phyloP scores from a whole-genome alignment of 768 basidiomycete species.

The Rickenella mellea region DNA sequence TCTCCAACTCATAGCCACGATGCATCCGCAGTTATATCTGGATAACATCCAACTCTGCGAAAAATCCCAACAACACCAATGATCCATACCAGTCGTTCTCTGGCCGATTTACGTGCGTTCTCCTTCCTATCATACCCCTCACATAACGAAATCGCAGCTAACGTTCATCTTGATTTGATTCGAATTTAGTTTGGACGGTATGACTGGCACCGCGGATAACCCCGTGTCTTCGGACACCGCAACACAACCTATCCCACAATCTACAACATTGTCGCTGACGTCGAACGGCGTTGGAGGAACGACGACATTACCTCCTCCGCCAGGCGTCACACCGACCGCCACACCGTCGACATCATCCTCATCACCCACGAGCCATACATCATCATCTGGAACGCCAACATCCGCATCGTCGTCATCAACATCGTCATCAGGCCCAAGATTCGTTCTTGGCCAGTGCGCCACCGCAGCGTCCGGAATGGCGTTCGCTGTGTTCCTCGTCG shows the following conservation, averaged over 20 bases:
- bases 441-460: too few relatives aligned
- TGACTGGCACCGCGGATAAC: slow-evolving; percentile 48
- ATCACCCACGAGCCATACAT: background rate
- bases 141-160: slow-evolving; percentile 1
- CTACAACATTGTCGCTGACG: background rate
- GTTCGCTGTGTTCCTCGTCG: too few relatives aligned
- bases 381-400: background rate
- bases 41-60: slow-evolving; percentile 33
- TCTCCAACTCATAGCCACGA: background rate
- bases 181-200: slow-evolving; percentile 36
- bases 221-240: slow-evolving; percentile 28
- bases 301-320: background rate
- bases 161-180: background rate
- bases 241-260: background rate
- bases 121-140: background rate
- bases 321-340: background rate
- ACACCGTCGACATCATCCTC: slow-evolving; percentile 1
- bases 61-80: slow-evolving; percentile 21
- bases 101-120: slow-evolving; percentile 43
- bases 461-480: too few relatives aligned
- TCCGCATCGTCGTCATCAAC: too few relatives aligned
- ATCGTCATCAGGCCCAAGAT: too few relatives aligned
- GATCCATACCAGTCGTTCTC: slow-evolving; percentile 35
- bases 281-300: background rate
- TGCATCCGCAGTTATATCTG: slow-evolving; percentile 44